A percentile compares a stretch with the other conserved stretches of the same genome.
These are phyloP conservation scores for Alisma plantagoaquatica DNA, from an alignment of 106 monocot species.

Conservation along the genomic window DNA sequence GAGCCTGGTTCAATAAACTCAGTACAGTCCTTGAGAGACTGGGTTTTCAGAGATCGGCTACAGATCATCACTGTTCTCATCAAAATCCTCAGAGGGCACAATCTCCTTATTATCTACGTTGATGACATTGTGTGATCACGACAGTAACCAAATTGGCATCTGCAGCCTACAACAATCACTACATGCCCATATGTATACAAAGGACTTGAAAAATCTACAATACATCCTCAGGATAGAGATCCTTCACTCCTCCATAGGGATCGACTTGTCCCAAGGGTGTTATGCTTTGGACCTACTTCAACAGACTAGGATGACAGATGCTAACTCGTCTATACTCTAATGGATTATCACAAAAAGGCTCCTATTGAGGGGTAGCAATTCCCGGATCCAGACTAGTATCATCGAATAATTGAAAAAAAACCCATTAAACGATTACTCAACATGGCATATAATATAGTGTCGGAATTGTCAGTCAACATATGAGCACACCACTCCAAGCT, in stretches of 20 bases:
- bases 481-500: neutral
- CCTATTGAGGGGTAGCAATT: no score
- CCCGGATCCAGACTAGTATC: neutral
- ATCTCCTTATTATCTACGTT: neutral
- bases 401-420: neutral
- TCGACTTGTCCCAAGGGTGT: neutral
- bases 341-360: no score
- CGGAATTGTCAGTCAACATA: neutral
- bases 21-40: no score
- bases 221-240: neutral
- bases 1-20: neutral
- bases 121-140: neutral
- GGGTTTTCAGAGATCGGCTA: neutral
- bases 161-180: no score
- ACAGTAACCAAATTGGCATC: no score
- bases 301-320: neutral
- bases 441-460: neutral
- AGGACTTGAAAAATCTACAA: neutral
- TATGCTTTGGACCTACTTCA: neutral
- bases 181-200: no score
- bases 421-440: neutral
- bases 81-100: neutral
- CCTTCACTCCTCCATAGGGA: neutral
- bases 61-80: neutral
- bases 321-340: neutral